Base-by-base conservation (phyloP, 352 stramenopile genomes). In the Phytophthora capsici region DNA sequence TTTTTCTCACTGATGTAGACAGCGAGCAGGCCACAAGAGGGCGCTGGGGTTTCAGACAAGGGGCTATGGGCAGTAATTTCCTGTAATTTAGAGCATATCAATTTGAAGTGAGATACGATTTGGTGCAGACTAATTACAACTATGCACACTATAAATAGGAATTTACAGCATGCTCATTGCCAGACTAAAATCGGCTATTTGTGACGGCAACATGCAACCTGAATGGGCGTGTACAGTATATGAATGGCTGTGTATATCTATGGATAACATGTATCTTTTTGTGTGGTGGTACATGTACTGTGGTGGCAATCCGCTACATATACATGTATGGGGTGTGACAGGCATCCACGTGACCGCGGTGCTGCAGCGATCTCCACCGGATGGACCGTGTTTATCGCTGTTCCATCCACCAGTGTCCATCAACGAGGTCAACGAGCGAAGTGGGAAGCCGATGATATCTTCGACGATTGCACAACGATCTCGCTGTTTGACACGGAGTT, bases 1-100 rank as follows among this genome's bases (percentile, higher is more conserved):
- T 73, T 78, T 78, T 66, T 75, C 66, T 74, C 60, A 68, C 48
- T 65, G 44, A 38, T 66, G 67, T 45, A 66, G 46, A 59, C 67
- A 69, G 63, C 55, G 55, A 71, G 63, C 51, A 64, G 56, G 56
- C 43, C 56, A 57, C 45, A 47, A 66, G 58, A 47, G 56, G 47
- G 40, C 49, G 30, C 49, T 12, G 25, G 50, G 52, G 59, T 70
- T 66, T 70, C 60, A 69, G 54, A 56, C 37, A 26, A n/a, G 19
- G 34, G 50, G 47, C 28, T 36, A 50, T 50, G 13, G 1, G 16
- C 2, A 3, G 44, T 50, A 50, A 37, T 50, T 50, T 50, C 1
- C 13, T 14, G 6, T 7, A 36, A 16, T 6, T 22, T 2, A 40
- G 25, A 28, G 22, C 20, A 30, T 16, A 36, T n/a, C 30, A 9